Percentiles rank a stretch among this genome's conserved stretches.
Conservation (phyloP, 176 grass and related monocot genomes). For the Oryza meridionalis region DNA sequence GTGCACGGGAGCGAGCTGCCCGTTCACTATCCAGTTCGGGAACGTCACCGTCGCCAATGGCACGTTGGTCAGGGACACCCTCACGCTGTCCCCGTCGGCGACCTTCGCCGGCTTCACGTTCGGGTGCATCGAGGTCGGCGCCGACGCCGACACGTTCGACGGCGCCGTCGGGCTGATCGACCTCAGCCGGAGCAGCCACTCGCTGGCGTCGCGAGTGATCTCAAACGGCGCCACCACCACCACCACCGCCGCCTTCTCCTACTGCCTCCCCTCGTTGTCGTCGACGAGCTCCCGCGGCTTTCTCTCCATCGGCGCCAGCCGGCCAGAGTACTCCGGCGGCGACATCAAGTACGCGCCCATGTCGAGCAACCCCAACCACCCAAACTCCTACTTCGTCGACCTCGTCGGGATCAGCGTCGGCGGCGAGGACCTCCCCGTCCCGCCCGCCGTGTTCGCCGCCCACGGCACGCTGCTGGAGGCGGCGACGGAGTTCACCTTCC, state of each 20-base stretch:
- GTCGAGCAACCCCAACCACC: neutral
- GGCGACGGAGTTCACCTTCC: constrained; percentile 42
- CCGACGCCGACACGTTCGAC: constrained; percentile 4
- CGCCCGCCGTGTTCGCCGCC: neutral
- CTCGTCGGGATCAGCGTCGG: constrained; percentile 42
- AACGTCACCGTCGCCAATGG: constrained; percentile 26
- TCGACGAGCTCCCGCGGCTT: constrained; percentile 37
- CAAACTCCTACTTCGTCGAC: constrained; percentile 45
- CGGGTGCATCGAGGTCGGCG: constrained; percentile 43
- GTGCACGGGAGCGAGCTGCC: constrained; percentile 37
- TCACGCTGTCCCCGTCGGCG: constrained; percentile 24
- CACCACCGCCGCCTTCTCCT: constrained; percentile 41
- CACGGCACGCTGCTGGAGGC: constrained; percentile 38
- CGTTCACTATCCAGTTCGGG: neutral
- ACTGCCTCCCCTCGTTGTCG: constrained; percentile 51
- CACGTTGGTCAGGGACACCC: constrained; percentile 42
- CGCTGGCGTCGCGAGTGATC: constrained; percentile 37
- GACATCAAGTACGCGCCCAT: constrained; percentile 41
- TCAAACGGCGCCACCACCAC: neutral
- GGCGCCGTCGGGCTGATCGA: constrained; percentile 41
- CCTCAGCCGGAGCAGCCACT: constrained; percentile 47
- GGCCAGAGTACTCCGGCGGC: neutral
- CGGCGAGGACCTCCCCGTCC: constrained; percentile 17
- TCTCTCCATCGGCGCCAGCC: constrained; percentile 33
- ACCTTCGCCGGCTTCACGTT: constrained; percentile 47